Evolutionary conservation across 352 stramenopile genomes (phyloP), one percentile per base, ranked within the genome.

Genomic region (Blastocystis sp.): DNA sequence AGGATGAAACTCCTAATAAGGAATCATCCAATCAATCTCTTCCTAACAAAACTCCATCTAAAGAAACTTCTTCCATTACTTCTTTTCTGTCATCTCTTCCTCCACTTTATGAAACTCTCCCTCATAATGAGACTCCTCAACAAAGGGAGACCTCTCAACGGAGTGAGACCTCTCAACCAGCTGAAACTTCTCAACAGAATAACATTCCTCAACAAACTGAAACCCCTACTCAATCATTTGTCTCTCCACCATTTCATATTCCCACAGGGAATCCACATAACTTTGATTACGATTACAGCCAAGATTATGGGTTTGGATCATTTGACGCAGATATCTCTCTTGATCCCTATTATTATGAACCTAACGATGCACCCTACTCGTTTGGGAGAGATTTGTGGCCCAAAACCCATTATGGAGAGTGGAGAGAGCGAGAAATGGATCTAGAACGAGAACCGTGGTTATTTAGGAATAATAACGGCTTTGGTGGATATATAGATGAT

Each of bases 331-430:
- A n/a, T 3, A 59, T 59, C 11, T 13, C 50, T n/a, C 50, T n/a
- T n/a, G 13, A 59, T n/a, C 50, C 50, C 50, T 59, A 59, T 59
- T 59, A 59, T 59, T 59, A 59, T n/a, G 20, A 59, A 13, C 13
- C 50, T 59, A 13, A 13, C 50, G 50, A 59, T 59, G 1, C 50
- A 13, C 20, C 50, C 11, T 59, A 75, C 30, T 34, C 66, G 0
- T 56, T 54, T 55, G 39, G 30, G 18, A 24, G 26, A 7, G 39
- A 30, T 16, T 85, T 50, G 47, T 68, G 47, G 45, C 73, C 73
- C 16, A 85, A 85, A 65, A 64, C 73, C 9, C 47, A 85, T 16
- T 85, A 85, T 43, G 73, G 73, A 37, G 26, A 68, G 26, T 85
- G 73, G 73, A 26, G 73, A 39, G 47, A 85, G 39, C 73, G 73